Evolutionary conservation across 495 filamentous ascomycete genomes (phyloP).

Genomic region (Pyronema omphalodes): DNA sequence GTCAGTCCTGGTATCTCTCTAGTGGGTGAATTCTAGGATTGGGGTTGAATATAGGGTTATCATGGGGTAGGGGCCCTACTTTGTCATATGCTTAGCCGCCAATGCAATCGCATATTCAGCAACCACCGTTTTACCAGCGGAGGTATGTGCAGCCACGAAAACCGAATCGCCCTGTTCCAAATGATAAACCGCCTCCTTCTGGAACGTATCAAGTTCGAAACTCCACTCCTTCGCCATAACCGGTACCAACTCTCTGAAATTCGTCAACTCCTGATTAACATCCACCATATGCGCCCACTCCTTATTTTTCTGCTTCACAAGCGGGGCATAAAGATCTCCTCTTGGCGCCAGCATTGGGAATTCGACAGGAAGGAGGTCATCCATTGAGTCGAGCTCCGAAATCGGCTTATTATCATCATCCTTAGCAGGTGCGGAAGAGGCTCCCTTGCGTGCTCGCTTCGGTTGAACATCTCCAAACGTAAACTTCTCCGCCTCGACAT

Average conservation of each 20-base stretch:
- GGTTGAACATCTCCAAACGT: slow-evolving; percentile 23
- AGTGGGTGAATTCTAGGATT: neutral
- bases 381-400: slow-evolving; percentile 52
- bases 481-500: slow-evolving; percentile 46
- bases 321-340: slow-evolving; percentile 39
- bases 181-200: slow-evolving; percentile 96
- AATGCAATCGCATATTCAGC: slow-evolving; percentile 95
- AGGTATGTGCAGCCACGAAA: slow-evolving; percentile 97
- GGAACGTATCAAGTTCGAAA: slow-evolving; percentile 93
- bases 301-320: slow-evolving; percentile 49
- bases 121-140: slow-evolving; percentile 93
- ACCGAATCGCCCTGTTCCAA: slow-evolving; percentile 92
- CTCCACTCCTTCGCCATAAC: slow-evolving; percentile 93
- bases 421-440: neutral
- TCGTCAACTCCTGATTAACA: slow-evolving; percentile 71
- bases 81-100: slow-evolving; percentile 94
- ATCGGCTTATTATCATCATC: slow-evolving; percentile 23
- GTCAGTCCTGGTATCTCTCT: neutral
- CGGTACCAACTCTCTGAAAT: slow-evolving; percentile 82
- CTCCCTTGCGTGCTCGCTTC: slow-evolving; percentile 41
- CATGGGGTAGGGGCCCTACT: slow-evolving; percentile 29
- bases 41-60: neutral
- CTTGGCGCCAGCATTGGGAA: slow-evolving; percentile 86
- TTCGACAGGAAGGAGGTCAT: slow-evolving; percentile 75
- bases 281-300: slow-evolving; percentile 99